phyloP scores from a whole-genome alignment of 352 stramenopile genomes.

The Phytopythium kandeliae region DNA sequence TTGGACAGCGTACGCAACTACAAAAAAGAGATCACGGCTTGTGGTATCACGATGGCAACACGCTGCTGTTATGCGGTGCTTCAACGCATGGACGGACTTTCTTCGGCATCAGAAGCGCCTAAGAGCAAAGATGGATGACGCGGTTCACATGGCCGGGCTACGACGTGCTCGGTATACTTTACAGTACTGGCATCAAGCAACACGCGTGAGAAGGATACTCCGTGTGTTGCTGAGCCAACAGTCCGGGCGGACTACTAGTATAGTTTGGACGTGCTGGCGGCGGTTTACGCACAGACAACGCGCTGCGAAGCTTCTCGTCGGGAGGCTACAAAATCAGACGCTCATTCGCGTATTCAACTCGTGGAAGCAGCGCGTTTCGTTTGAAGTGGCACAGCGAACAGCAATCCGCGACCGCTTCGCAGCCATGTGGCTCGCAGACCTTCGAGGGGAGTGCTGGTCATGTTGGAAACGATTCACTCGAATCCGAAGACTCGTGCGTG shows the following conservation, averaged over 20 bases:
- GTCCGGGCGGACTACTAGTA: neutral
- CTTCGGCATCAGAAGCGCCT: neutral
- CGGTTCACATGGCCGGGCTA: neutral
- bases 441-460: conserved; percentile 7
- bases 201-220: neutral
- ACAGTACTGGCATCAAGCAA: neutral
- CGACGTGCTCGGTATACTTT: neutral
- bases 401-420: conserved; percentile 27
- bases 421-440: conserved; percentile 19
- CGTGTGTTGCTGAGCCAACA: neutral
- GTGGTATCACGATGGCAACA: conserved; percentile 21
- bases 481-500: conserved; percentile 5
- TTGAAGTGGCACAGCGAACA: conserved; percentile 8
- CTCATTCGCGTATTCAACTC: conserved; percentile 26
- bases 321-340: conserved; percentile 5
- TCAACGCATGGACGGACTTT: conserved; percentile 14
- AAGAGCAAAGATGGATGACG: neutral
- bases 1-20: conserved; percentile 16
- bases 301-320: neutral
- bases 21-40: conserved; percentile 7
- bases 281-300: neutral
- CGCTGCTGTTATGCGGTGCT: conserved; percentile 8
- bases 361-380: conserved; percentile 23
- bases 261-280: neutral
- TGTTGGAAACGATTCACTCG: conserved; percentile 13